Percentiles rank a stretch among this genome's conserved stretches.
phyloP scores from a whole-genome alignment of 768 basidiomycete species.

The Mycena metata region DNA sequence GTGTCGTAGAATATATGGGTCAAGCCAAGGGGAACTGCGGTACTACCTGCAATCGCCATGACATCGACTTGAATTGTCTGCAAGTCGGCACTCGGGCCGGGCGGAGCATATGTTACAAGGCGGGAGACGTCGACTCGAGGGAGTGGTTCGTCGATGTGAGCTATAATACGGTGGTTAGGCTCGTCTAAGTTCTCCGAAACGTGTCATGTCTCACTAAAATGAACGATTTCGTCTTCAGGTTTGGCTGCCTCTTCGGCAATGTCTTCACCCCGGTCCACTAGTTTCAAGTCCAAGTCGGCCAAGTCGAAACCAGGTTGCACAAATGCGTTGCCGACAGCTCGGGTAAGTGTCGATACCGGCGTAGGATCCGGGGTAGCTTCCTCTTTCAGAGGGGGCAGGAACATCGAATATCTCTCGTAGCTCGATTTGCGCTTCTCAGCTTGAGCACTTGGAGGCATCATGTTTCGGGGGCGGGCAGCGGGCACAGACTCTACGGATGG shows the following conservation, averaged over 20 bases:
- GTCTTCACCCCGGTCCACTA: not conserved
- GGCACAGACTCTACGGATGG: constrained; percentile 23
- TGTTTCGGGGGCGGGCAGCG: constrained; percentile 36
- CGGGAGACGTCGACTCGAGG: constrained; percentile 63
- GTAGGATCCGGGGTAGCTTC: constrained; percentile 71
- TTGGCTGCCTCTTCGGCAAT: not conserved
- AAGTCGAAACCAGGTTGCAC: constrained; percentile 29
- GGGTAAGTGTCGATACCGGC: constrained; percentile 67
- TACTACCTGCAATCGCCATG: constrained; percentile 67
- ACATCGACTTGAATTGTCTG: constrained; percentile 83
- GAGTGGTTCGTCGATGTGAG: constrained; percentile 57
- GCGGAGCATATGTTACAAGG: constrained; percentile 53
- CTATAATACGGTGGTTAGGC: constrained; percentile 42
- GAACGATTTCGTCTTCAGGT: constrained; percentile 38
- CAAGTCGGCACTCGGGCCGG: constrained; percentile 49
- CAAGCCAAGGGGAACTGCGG: constrained; percentile 61
- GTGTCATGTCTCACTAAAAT: constrained; percentile 45
- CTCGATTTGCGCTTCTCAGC: constrained; percentile 75
- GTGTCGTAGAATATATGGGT: constrained; percentile 77
- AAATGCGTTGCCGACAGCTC: constrained; percentile 40
- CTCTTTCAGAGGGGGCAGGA: constrained; percentile 76
- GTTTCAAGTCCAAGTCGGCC: constrained; percentile 22
- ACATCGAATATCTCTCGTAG: constrained; percentile 75
- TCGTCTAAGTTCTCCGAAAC: not conserved
- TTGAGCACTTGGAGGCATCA: constrained; percentile 44